phyloP scores from a whole-genome alignment of 345 rosid species.

The Crucihimalaya himalaica region DNA sequence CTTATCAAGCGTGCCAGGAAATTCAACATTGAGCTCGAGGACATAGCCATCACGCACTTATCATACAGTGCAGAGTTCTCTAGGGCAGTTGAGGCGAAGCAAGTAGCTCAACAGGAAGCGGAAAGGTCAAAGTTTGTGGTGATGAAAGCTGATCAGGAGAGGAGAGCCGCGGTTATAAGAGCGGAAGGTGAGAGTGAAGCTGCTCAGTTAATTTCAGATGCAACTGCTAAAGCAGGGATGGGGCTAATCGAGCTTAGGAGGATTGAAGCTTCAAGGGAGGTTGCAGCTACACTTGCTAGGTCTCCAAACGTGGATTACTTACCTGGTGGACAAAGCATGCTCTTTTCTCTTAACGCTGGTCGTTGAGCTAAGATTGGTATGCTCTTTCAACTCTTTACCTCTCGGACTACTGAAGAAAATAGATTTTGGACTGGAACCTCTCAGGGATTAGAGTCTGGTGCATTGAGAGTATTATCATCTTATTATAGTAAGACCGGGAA shows the following conservation, averaged over 20 bases:
- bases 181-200: slow-evolving; percentile 99
- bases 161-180: slow-evolving; percentile 90
- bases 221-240: slow-evolving; percentile 78
- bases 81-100: slow-evolving; percentile 94
- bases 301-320: slow-evolving; percentile 86
- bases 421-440: background rate
- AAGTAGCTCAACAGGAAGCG: slow-evolving; percentile 99
- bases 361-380: slow-evolving; percentile 32
- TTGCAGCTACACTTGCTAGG: slow-evolving; percentile 83
- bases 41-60: slow-evolving; percentile 93
- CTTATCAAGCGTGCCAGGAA: slow-evolving; percentile 79
- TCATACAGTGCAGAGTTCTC: slow-evolving; percentile 94
- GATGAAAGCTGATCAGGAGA: slow-evolving; percentile 98
- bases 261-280: slow-evolving; percentile 94
- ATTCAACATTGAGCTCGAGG: slow-evolving; percentile 84
- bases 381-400: slow-evolving; percentile 10
- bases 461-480: too few relatives aligned
- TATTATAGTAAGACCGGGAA: too few relatives aligned
- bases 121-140: slow-evolving; percentile 95
- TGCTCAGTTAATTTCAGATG: slow-evolving; percentile 86
- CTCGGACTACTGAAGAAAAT: background rate
- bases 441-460: too few relatives aligned
- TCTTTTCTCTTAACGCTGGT: slow-evolving; percentile 64
- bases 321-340: slow-evolving; percentile 88
- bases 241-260: slow-evolving; percentile 96